Evolutionary conservation across 2,329 filamentous ascomycete genomes (phyloP), one percentile per base, ranked within the genome.

Genomic region (Cryphonectria radicalis): DNA sequence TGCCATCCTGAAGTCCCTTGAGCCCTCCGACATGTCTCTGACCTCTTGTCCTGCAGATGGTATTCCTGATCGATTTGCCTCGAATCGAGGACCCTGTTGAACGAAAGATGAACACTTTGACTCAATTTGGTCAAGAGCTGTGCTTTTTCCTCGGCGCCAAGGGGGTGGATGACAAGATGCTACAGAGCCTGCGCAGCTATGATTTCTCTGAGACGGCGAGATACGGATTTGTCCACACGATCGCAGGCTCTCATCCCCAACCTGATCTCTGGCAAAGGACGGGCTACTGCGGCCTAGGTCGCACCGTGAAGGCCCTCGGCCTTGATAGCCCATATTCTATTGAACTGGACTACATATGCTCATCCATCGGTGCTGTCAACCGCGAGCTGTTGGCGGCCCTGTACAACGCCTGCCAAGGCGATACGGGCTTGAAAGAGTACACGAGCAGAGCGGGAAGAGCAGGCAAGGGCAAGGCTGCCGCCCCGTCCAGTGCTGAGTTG

Each of bases 1-100:
- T 79, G 22, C 43, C 46, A n/a, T 28, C 5, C 22, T 22, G 28
- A 66, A 22, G 10, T 42, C 42, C 13, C 42, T 32, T n/a, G 40
- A 53, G 28, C 42, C 13, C 42, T 32, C 19, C 19, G 40, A 43
- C 22, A 65, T 3, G 5, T 10, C 55, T 67, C 75, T 78, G 55
- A 79, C 67, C 17, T 43, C 35, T 67, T 40, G 35, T 8, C 59
- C 50, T 60, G 25, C 70, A 92, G 90, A 91, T 91, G 76, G 89
- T 95, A 10, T 98, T 97, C 78, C 78, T 98, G n/a, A 95, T 99
- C 74, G 96, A 99, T 78, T 87, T 98, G 11, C 95, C 96, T 7
- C 86, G 88, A 57, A 80, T 89, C 35, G 76, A 81, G n/a, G 76
- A 78, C 55, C 75, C 77, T n/a, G 75, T 74, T 66, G 69, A 74